These are phyloP conservation scores for Pseudogymnoascus sp. DNA, from an alignment of 2,329 filamentous ascomycete species.

Conservation along the genomic window DNA sequence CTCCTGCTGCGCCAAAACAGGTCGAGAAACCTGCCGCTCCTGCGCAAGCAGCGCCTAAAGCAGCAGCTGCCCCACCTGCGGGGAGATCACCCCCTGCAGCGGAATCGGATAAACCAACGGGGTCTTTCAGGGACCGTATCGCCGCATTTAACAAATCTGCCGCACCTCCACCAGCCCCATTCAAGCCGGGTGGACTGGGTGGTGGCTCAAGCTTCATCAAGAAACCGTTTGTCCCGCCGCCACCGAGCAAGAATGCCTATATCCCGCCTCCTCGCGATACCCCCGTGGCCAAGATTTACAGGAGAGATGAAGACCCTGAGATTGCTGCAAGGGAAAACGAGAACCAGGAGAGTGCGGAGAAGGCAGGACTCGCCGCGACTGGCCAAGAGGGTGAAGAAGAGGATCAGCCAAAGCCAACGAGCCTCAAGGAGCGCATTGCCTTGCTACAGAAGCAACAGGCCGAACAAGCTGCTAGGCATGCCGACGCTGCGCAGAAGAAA, in stretches of 20 bases:
- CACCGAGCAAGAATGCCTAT: conserved; percentile 86
- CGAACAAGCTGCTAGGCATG: conserved; percentile 77
- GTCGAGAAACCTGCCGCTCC: conserved; percentile 34
- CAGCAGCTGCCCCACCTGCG: conserved; percentile 55
- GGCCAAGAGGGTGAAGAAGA: conserved; percentile 55
- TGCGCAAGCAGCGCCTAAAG: conserved; percentile 31
- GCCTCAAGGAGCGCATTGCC: conserved; percentile 90
- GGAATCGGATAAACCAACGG: conserved; percentile 64
- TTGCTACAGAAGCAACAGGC: conserved; percentile 87
- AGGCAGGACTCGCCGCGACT: conserved; percentile 49
- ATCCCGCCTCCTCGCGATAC: conserved; percentile 67
- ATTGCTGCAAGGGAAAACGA: conserved; percentile 58
- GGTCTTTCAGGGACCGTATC: conserved; percentile 89
- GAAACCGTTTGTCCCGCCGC: conserved; percentile 93
- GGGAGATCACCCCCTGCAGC: conserved; percentile 39
- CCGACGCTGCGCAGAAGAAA: conserved; percentile 69
- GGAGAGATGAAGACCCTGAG: conserved; percentile 78
- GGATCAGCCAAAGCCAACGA: conserved; percentile 84
- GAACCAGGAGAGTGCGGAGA: conserved; percentile 58
- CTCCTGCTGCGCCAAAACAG: conserved; percentile 32
- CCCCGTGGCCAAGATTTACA: conserved; percentile 68
- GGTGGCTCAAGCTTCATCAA: conserved; percentile 70
- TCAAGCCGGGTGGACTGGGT: conserved; percentile 65
- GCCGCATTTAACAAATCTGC: conserved; percentile 92
- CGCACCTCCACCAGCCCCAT: conserved; percentile 79